Base-by-base conservation (phyloP, 352 stramenopile species). In the Hyaloperonospora brassicae region DNA sequence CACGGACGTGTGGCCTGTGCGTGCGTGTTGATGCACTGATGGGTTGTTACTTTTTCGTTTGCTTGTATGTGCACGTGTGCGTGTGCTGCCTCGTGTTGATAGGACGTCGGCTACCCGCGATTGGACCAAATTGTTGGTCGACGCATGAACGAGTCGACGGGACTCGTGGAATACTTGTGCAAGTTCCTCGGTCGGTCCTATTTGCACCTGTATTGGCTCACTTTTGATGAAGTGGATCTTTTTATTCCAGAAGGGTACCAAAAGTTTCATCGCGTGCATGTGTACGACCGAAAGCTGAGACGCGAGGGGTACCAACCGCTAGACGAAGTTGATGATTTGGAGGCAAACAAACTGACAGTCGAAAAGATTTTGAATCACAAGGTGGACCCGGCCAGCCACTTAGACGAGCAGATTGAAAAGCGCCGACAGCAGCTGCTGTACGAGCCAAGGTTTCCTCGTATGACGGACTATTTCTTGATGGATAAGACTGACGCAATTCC, bases 351-450 rank as follows among this genome's bases (percentile, higher is more conserved):
- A 56, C 64, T 92, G 21, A 91, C 82, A 8, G 80, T 93, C 30
- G 84, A 95, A 55, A 95, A 90, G 57, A 93, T 95, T 11, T 59
- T 95, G 53, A 92, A 74, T 53, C 84, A 95, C 57, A 89, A 90
- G 27, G 68, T 93, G 11, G 84, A 93, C 49, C 79, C 80, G 11
- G 70, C 67, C 5, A 83, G 89, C 47, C 76, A 90, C 48, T 70
- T 95, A 12, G 82, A 95, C 27, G 80, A 93, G 38, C 78, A 90
- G 38, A 90, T 93, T 43, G 83, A 89, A 55, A 86, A 82, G 27
- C 66, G 79, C 3, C 74, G 84, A 13, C 61, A 62, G 17, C 68
- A 90, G 43, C 54, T 86, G 22, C 36, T 58, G 23, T 82, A 72
- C 13, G 61, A 72, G 25, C 65, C 64, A 7, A 73, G 66, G 12